Percentiles rank a stretch among this genome's conserved stretches.
phyloP scores from a whole-genome alignment of 2,329 filamentous ascomycete species.

The Hypocrella siamensis region DNA sequence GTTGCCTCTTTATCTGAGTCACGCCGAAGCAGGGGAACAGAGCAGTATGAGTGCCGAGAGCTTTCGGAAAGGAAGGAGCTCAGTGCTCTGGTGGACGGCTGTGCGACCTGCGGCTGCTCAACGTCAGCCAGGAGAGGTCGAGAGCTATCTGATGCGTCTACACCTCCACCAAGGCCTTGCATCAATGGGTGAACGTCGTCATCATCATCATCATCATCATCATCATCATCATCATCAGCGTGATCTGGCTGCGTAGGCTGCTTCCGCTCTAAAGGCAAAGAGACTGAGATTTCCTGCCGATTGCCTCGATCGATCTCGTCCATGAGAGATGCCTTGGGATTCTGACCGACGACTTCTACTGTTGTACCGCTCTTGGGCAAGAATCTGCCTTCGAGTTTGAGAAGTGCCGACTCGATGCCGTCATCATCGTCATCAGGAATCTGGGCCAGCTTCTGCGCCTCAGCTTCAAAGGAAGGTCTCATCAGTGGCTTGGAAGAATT shows the following conservation, averaged over 20 bases:
- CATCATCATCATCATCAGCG: too few relatives aligned
- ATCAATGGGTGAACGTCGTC: too few relatives aligned
- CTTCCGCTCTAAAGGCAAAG: too few relatives aligned
- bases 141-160: not conserved
- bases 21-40: slow-evolving; percentile 60
- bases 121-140: slow-evolving; percentile 4
- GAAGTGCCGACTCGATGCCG: slow-evolving; percentile 77
- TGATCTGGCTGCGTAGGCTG: too few relatives aligned
- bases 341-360: slow-evolving; percentile 14
- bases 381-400: slow-evolving; percentile 84
- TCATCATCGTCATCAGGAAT: slow-evolving; percentile 73
- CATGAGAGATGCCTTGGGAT: slow-evolving; percentile 1
- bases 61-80: slow-evolving; percentile 39
- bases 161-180: too few relatives aligned
- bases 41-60: slow-evolving; percentile 61
- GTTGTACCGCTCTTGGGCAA: slow-evolving; percentile 32
- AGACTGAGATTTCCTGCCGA: too few relatives aligned
- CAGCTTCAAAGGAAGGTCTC: slow-evolving; percentile 70
- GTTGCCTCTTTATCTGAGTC: slow-evolving; percentile 37
- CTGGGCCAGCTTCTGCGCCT: slow-evolving; percentile 72
- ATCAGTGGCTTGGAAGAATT: slow-evolving; percentile 46
- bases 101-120: slow-evolving; percentile 8
- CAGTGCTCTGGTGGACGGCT: slow-evolving; percentile 17
- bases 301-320: not conserved
- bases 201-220: too few relatives aligned